Percentiles rank a stretch among this genome's conserved stretches.
These are phyloP conservation scores for Trametes elegans DNA, from an alignment of 768 basidiomycete genomes.

Conservation along the genomic window DNA sequence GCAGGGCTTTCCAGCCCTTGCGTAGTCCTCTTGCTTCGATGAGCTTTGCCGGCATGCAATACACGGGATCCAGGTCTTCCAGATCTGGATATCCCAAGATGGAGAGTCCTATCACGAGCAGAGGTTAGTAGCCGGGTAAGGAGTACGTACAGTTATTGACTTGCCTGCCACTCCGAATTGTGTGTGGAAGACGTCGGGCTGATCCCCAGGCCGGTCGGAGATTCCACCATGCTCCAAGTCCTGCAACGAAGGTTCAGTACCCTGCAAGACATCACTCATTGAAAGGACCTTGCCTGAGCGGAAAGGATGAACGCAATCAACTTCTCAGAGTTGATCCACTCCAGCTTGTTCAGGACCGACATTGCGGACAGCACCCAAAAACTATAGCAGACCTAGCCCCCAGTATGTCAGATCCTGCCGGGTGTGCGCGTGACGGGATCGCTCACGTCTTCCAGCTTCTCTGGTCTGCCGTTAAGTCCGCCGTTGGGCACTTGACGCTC, in stretches of 20 bases:
- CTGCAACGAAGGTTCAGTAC: constrained; percentile 44
- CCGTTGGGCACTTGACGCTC: constrained; percentile 93
- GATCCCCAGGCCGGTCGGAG: constrained; percentile 88
- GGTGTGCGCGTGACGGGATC: neutral
- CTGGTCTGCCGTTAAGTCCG: constrained; percentile 94
- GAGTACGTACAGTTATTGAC: neutral
- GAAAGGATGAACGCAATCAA: constrained; percentile 81
- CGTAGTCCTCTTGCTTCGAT: constrained; percentile 69
- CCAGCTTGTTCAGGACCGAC: constrained; percentile 76
- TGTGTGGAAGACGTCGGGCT: constrained; percentile 98
- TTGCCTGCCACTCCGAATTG: constrained; percentile 85
- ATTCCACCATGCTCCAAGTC: constrained; percentile 92
- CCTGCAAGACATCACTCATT: too few species aligned
- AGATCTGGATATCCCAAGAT: constrained; percentile 85
- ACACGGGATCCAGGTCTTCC: constrained; percentile 87
- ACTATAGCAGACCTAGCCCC: constrained; percentile 88
- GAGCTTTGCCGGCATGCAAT: constrained; percentile 87
- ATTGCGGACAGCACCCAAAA: constrained; percentile 94
- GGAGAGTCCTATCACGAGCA: constrained; percentile 62
- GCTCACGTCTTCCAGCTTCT: constrained; percentile 93
- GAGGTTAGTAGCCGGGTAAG: neutral
- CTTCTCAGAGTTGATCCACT: constrained; percentile 87
- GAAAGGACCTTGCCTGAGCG: constrained; percentile 64
- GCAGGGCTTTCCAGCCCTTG: constrained; percentile 63
- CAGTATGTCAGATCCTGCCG: neutral